Evolutionary conservation across 2,329 filamentous ascomycete genomes (phyloP).

Genomic region (Lecanoromycetidae sp.): DNA sequence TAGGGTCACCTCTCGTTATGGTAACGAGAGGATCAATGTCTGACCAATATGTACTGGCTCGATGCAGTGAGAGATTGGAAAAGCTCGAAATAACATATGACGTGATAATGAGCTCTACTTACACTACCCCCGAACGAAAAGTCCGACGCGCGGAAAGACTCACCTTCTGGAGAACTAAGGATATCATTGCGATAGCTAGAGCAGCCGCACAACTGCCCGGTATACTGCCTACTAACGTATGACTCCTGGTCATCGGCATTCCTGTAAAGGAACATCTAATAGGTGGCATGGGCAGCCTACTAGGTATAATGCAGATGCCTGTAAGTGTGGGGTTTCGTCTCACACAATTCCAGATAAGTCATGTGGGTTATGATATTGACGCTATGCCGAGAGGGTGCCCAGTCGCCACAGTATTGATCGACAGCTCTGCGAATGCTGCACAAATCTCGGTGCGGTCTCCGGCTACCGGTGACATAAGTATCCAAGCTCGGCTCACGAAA

Average conservation of each 20-base stretch:
- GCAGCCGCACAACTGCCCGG: constrained; percentile 63
- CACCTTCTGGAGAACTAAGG: constrained; percentile 52
- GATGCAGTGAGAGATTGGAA: constrained; percentile 32
- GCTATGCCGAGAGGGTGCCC: constrained; percentile 47
- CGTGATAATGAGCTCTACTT: constrained; percentile 40
- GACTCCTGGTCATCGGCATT: constrained; percentile 64
- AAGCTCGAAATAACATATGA: constrained; percentile 32
- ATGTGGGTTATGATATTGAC: constrained; percentile 3
- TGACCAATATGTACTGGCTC: constrained; percentile 34
- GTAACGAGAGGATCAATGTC: constrained; percentile 40
- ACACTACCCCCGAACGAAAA: constrained; percentile 62
- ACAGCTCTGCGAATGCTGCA: constrained; percentile 67
- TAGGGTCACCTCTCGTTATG: constrained; percentile 28
- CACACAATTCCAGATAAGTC: background rate
- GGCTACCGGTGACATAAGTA: constrained; percentile 36
- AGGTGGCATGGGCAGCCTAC: constrained; percentile 58
- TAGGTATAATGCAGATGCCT: constrained; percentile 70
- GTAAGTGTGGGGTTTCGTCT: constrained; percentile 28
- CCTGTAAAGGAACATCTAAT: constrained; percentile 62
- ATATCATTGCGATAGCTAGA: constrained; percentile 64
- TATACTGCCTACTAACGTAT: constrained; percentile 61
- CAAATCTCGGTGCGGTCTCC: constrained; percentile 59
- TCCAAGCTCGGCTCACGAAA: constrained; percentile 32
- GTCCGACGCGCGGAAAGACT: constrained; percentile 52
- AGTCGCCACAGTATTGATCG: constrained; percentile 65